A percentile compares a stretch with the other conserved stretches of the same genome.
Evolutionary conservation across 2,329 filamentous ascomycete genomes (phyloP).

Genomic region (Epichloe elymi): DNA sequence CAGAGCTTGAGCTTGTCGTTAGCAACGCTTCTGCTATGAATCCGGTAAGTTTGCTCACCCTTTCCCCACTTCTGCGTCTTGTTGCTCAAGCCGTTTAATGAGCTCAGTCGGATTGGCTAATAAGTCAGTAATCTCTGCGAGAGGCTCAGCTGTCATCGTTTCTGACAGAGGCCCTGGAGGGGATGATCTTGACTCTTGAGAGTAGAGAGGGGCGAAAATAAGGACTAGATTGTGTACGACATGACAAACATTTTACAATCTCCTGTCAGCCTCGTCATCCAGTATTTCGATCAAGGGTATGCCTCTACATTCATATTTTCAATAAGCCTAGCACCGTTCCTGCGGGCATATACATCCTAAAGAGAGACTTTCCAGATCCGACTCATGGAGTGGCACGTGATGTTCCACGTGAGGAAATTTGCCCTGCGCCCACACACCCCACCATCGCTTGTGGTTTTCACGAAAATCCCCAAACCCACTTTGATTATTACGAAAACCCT

Average conservation of each 20-base stretch:
- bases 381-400: slow-evolving; percentile 16
- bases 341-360: not conserved
- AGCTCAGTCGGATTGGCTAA: slow-evolving; percentile 24
- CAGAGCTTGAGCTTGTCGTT: slow-evolving; percentile 13
- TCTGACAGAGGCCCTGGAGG: not conserved
- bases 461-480: slow-evolving; percentile 10
- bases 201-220: not conserved
- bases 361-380: not conserved
- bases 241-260: slow-evolving; percentile 1
- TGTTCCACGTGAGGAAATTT: slow-evolving; percentile 21
- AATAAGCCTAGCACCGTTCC: not conserved
- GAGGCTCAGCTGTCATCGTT: slow-evolving; percentile 10
- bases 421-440: slow-evolving; percentile 18
- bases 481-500: slow-evolving; percentile 5
- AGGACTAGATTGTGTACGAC: not conserved
- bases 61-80: slow-evolving; percentile 19
- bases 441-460: slow-evolving; percentile 9
- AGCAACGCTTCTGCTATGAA: not conserved
- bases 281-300: not conserved
- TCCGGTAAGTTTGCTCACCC: slow-evolving; percentile 19
- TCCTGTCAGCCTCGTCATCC: not conserved
- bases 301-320: not conserved
- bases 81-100: slow-evolving; percentile 30
- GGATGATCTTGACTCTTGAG: not conserved
- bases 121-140: slow-evolving; percentile 18